Base-by-base conservation (phyloP, 352 stramenopile genomes). In the Globisporangium cederbergense region DNA sequence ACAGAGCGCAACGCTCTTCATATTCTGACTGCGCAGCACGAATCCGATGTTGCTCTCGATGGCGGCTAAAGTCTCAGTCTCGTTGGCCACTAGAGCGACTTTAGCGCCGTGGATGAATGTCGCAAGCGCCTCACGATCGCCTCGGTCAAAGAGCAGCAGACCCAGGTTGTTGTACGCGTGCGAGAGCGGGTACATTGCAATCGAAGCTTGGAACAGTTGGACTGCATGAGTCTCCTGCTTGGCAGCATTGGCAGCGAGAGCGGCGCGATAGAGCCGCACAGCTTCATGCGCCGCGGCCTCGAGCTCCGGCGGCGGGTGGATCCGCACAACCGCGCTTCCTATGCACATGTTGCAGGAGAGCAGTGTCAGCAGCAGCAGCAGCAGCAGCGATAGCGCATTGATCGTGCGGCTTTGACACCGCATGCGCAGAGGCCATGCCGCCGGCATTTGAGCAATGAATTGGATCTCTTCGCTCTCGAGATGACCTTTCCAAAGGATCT, bases 31-130 rank as follows among this genome's bases (percentile, higher is more conserved):
- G 2, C 86, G 79, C 11, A 74, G 38, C 10, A 91, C 54, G 42
- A 79, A 80, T 14, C 88, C 88, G 8, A 96, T 73, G 67, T 96
- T 95, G 62, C 88, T 94, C 60, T 80, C 73, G 47, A 89, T 88
- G 4, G 77, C 73, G 1, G 65, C 79, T 20, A 78, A 54, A 9
- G 73, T 85, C 3, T 74, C 63, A 7, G 52, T 56, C 60, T 91
- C 77, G 46, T 79, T 62, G 3, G 65, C 71, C 2, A 66, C 57
- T 6, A 65, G 32, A 4, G 82, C 76, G 14, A 78, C 66, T 20
- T 45, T 32, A 1, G 79, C 63, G 28, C 84, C 84, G 30, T 74
- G 67, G 54, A 76, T 59, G 25, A 93, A 66, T 2, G 84, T 52
- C 16, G 61, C 57, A 6, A 87, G 10, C 14, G 82, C 78, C 42